Percentiles rank a stretch among this genome's conserved stretches.
phyloP scores from a whole-genome alignment of 108 stramenopile species.

The Asterionellopsis glacialis region DNA sequence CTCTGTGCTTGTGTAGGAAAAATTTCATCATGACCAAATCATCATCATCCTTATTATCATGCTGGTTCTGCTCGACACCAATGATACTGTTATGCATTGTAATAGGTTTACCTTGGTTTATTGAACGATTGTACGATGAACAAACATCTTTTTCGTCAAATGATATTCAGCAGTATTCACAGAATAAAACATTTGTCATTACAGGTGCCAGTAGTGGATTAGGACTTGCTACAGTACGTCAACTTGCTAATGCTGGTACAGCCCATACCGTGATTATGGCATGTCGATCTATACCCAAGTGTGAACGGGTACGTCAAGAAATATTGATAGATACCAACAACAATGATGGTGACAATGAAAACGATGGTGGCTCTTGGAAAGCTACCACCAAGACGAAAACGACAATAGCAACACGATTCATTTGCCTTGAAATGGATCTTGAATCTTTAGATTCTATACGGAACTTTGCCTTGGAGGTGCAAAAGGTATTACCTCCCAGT shows the following conservation, averaged over 20 bases:
- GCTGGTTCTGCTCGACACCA: no score
- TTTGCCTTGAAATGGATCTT: not conserved
- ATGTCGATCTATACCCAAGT: not conserved
- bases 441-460: not conserved
- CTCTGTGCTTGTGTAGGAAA: no score
- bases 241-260: not conserved
- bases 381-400: not conserved
- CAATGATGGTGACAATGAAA: no score
- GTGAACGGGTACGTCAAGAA: not conserved
- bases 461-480: not conserved
- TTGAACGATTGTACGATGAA: no score
- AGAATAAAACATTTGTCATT: slow-evolving; percentile 14
- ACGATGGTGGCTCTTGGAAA: not conserved
- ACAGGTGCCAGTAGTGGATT: slow-evolving; percentile 33
- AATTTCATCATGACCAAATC: no score
- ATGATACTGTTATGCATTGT: no score
- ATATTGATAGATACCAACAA: not conserved
- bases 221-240: slow-evolving; percentile 29
- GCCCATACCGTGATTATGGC: not conserved
- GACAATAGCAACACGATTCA: no score
- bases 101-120: no score
- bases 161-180: not conserved
- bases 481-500: not conserved
- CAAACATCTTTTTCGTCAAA: not conserved
- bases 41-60: no score